A percentile compares a stretch with the other conserved stretches of the same genome.
Conservation (phyloP, 768 basidiomycete species). For the Tylopilus cervinicoccineus region DNA sequence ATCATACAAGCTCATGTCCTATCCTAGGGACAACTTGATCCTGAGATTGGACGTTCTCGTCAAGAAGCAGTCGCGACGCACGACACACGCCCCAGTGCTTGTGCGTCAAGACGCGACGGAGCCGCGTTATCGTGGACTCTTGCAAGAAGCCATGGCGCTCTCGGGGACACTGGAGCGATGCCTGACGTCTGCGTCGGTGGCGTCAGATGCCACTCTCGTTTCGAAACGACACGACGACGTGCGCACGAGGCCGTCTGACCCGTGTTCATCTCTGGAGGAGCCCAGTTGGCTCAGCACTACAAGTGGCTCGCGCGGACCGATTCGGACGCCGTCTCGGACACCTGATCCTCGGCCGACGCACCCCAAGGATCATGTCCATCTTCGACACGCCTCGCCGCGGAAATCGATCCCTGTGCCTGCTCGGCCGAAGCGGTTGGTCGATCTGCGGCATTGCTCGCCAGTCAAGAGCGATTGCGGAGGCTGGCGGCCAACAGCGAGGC, state of each 20-base stretch:
- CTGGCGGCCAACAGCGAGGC: constrained; percentile 35
- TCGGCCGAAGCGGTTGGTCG: constrained; percentile 47
- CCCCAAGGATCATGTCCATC: constrained; percentile 63
- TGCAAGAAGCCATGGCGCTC: constrained; percentile 28
- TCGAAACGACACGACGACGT: constrained; percentile 37
- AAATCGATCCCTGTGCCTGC: constrained; percentile 42
- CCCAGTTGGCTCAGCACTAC: constrained; percentile 29
- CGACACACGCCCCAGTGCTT: background rate
- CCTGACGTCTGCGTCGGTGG: constrained; percentile 8
- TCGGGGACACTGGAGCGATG: constrained; percentile 15
- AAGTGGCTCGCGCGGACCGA: constrained; percentile 41
- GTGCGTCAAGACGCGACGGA: constrained; percentile 29
- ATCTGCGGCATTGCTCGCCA: constrained; percentile 42
- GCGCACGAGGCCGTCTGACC: constrained; percentile 40
- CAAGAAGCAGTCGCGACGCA: constrained; percentile 23
- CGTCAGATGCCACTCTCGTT: constrained; percentile 33
- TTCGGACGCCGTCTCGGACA: constrained; percentile 55
- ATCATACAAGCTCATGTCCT: background rate
- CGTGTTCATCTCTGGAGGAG: constrained; percentile 47
- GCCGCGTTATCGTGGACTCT: constrained; percentile 55
- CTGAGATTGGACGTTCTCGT: constrained; percentile 31
- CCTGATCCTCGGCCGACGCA: constrained; percentile 41
- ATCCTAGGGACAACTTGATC: constrained; percentile 19
- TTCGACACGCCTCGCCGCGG: constrained; percentile 49
- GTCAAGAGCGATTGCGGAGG: constrained; percentile 35